Evolutionary conservation across 2,329 filamentous ascomycete species (phyloP).

Genomic region (Talaromyces amestolkiae): DNA sequence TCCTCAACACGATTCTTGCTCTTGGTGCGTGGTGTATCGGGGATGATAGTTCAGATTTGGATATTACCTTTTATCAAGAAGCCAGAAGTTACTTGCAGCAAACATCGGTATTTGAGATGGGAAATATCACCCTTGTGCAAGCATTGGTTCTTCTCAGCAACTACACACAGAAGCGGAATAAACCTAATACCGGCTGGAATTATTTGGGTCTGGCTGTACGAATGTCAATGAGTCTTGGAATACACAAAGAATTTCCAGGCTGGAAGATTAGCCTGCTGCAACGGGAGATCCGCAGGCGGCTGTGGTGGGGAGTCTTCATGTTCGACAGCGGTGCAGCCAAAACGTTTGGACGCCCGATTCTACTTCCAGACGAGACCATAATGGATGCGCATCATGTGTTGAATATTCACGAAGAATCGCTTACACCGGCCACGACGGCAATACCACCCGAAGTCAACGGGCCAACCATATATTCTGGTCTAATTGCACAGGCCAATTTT

Average conservation of each 20-base stretch:
- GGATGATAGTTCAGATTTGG: conserved; percentile 42
- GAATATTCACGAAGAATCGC: conserved; percentile 45
- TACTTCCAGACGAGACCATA: conserved; percentile 44
- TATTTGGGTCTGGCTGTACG: conserved; percentile 50
- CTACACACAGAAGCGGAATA: conserved; percentile 52
- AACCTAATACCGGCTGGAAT: conserved; percentile 52
- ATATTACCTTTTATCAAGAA: conserved; percentile 48
- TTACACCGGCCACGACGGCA: conserved; percentile 37
- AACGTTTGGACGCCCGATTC: conserved; percentile 50
- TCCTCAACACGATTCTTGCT: conserved; percentile 47
- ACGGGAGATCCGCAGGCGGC: conserved; percentile 40
- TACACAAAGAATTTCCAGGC: conserved; percentile 52
- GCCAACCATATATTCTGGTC: conserved; percentile 44
- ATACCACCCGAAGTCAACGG: conserved; percentile 38
- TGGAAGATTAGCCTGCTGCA: conserved; percentile 47
- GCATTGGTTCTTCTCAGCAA: conserved; percentile 49
- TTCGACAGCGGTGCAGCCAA: conserved; percentile 52
- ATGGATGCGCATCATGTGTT: conserved; percentile 46
- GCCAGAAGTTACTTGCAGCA: conserved; percentile 48
- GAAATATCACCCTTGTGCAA: conserved; percentile 51
- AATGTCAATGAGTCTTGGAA: conserved; percentile 51
- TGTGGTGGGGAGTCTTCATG: conserved; percentile 47
- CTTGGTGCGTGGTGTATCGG: conserved; percentile 47
- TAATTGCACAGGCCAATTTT: conserved; percentile 44
- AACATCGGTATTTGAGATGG: conserved; percentile 48